Evolutionary conservation across 139 green algal genomes (phyloP).

Genomic region (Picocystis salinarum): DNA sequence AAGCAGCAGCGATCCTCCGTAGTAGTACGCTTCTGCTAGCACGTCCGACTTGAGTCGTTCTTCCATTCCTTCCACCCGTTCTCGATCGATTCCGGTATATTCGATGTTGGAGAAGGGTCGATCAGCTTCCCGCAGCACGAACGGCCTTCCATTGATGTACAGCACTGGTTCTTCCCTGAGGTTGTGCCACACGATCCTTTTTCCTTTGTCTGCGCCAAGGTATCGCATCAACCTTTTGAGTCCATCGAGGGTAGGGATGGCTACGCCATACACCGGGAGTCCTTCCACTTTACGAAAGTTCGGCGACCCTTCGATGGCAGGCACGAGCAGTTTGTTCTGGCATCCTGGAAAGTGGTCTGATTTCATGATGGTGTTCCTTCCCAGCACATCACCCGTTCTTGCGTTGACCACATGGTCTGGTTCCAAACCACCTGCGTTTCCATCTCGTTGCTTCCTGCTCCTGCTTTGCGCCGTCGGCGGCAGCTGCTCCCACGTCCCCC

Average conservation of each 20-base stretch:
- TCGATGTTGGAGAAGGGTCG: conserved; percentile 87
- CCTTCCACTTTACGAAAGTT: conserved; percentile 68
- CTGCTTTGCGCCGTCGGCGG: too few species aligned
- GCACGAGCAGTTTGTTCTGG: conserved; percentile 76
- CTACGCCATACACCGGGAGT: conserved; percentile 79
- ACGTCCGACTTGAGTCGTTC: conserved; percentile 59
- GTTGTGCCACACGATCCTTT: conserved; percentile 76
- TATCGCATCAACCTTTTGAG: conserved; percentile 56
- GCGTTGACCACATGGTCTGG: conserved; percentile 38
- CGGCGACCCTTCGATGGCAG: conserved; percentile 71
- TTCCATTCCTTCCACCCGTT: conserved; percentile 82
- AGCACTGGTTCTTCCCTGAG: conserved; percentile 86
- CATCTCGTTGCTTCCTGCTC: too few species aligned
- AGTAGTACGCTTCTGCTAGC: conserved; percentile 33
- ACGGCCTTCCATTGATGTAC: conserved; percentile 81
- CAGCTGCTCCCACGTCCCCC: too few species aligned
- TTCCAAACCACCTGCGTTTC: too few species aligned
- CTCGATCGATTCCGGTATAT: conserved; percentile 72
- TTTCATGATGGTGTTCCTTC: conserved; percentile 62
- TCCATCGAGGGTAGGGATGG: conserved; percentile 71
- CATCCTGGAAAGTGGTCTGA: conserved; percentile 82
- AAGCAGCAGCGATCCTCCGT: conserved; percentile 57
- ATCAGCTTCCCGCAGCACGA: conserved; percentile 76
- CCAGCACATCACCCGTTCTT: conserved; percentile 46
- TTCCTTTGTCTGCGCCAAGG: conserved; percentile 32